Conservation (phyloP, 2,329 filamentous ascomycete genomes). For the Xylariaceae sp. region DNA sequence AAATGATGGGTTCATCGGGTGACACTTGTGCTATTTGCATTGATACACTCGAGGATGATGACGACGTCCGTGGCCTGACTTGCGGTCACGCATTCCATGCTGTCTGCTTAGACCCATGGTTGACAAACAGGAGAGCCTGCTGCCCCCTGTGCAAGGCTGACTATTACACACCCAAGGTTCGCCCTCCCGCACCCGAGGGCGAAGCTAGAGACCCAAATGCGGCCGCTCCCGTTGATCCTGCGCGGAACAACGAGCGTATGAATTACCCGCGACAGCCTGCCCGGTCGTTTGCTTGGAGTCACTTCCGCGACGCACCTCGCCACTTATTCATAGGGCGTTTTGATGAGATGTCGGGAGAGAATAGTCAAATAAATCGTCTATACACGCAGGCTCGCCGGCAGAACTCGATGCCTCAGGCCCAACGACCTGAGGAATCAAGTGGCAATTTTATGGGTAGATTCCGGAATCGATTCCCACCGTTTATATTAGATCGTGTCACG, state of each 20-base stretch:
- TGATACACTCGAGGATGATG: constrained; percentile 87
- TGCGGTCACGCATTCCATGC: constrained; percentile 99
- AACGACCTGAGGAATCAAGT: constrained; percentile 12
- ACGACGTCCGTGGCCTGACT: constrained; percentile 86
- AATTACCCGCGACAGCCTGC: constrained; percentile 42
- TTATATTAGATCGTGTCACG: constrained; percentile 24
- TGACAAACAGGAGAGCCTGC: constrained; percentile 88
- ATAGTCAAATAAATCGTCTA: constrained; percentile 11
- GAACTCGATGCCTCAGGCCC: constrained; percentile 10
- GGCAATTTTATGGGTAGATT: constrained; percentile 23
- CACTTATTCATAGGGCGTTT: constrained; percentile 26
- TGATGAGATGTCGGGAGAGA: constrained; percentile 14
- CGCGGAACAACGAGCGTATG: constrained; percentile 40
- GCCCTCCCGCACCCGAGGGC: constrained; percentile 47
- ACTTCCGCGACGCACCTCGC: constrained; percentile 30
- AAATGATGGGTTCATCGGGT: constrained; percentile 73
- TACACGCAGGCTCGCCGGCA: constrained; percentile 3
- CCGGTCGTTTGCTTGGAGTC: constrained; percentile 35
- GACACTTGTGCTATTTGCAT: constrained; percentile 97
- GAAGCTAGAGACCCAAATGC: constrained; percentile 32
- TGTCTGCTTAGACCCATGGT: constrained; percentile 91
- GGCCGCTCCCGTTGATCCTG: constrained; percentile 24
- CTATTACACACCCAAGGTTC: constrained; percentile 91
- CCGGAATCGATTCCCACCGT: constrained; percentile 26
- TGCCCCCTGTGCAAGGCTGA: constrained; percentile 97